Conservation (phyloP, 768 basidiomycete genomes). For the Cyclocybe aegerita region DNA sequence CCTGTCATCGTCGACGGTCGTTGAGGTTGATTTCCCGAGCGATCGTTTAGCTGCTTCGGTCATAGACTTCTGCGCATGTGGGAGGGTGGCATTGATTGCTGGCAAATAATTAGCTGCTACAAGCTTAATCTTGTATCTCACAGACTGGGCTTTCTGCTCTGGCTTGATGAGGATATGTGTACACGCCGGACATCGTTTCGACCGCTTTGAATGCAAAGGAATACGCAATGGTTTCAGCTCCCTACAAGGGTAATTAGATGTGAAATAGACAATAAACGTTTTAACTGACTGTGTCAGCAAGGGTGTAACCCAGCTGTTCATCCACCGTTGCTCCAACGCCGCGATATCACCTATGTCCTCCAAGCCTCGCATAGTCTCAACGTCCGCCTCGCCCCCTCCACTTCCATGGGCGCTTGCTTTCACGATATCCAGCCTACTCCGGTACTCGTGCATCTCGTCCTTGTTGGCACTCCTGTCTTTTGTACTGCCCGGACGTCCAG, state of each 20-base stretch:
- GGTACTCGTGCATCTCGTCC: conserved; percentile 79
- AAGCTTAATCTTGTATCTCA: conserved; percentile 96
- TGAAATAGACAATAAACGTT: background rate
- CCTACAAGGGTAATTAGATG: conserved; percentile 38
- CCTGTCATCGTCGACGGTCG: conserved; percentile 40
- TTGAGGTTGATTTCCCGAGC: conserved; percentile 37
- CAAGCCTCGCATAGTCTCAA: conserved; percentile 67
- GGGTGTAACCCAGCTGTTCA: conserved; percentile 73
- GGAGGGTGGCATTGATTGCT: conserved; percentile 71
- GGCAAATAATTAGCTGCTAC: conserved; percentile 95
- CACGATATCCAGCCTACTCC: conserved; percentile 65
- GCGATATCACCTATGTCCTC: conserved; percentile 65
- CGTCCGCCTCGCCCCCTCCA: conserved; percentile 68
- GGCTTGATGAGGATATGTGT: conserved; percentile 98
- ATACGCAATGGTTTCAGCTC: conserved; percentile 88
- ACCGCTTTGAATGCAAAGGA: conserved; percentile 89
- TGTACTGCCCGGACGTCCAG: conserved; percentile 44
- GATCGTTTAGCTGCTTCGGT: conserved; percentile 43
- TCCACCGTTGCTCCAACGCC: conserved; percentile 78
- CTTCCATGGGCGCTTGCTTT: conserved; percentile 50
- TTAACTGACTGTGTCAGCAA: conserved; percentile 59
- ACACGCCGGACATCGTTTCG: conserved; percentile 93
- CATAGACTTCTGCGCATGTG: conserved; percentile 47
- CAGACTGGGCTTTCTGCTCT: conserved; percentile 93
- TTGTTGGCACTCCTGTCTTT: conserved; percentile 68